phyloP scores from a whole-genome alignment of 768 basidiomycete species.

The Kwoniella pini region DNA sequence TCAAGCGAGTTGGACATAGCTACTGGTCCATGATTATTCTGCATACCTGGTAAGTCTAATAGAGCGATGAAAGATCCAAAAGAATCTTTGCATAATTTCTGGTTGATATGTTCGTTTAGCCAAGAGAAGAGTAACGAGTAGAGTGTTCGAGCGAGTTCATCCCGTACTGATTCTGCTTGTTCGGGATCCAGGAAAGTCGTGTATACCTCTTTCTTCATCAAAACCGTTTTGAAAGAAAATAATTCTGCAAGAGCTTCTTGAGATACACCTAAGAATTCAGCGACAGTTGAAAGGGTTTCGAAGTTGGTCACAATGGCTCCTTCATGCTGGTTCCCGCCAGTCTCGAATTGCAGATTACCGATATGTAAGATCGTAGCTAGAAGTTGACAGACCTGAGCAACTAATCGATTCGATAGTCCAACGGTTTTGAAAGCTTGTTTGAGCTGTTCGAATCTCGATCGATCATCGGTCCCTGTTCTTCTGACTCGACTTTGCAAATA shows the following conservation, averaged over 20 bases:
- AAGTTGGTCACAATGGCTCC: conserved; percentile 88
- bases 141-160: conserved; percentile 88
- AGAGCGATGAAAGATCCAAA: conserved; percentile 84
- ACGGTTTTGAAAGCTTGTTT: conserved; percentile 91
- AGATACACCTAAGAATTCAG: conserved; percentile 87
- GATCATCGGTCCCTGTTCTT: conserved; percentile 67
- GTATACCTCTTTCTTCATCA: conserved; percentile 95
- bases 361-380: conserved; percentile 94
- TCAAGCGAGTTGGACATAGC: conserved; percentile 78
- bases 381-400: conserved; percentile 93
- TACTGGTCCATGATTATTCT: conserved; percentile 65
- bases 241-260: conserved; percentile 65
- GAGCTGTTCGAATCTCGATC: conserved; percentile 85
- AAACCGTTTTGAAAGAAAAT: conserved; percentile 85
- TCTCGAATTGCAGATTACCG: conserved; percentile 84
- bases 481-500: conserved; percentile 75
- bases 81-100: conserved; percentile 89
- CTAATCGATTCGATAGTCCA: conserved; percentile 87
- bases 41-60: conserved; percentile 89
- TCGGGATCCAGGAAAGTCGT: conserved; percentile 95
- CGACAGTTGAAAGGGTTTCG: conserved; percentile 76
- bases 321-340: conserved; percentile 79
- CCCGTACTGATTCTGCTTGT: conserved; percentile 86
- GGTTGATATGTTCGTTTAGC: conserved; percentile 95
- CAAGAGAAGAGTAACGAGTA: conserved; percentile 94